Evolutionary conservation across 1,284 basidiomycete genomes (phyloP), one percentile per base, ranked within the genome.

Genomic region (Meira nashicola): DNA sequence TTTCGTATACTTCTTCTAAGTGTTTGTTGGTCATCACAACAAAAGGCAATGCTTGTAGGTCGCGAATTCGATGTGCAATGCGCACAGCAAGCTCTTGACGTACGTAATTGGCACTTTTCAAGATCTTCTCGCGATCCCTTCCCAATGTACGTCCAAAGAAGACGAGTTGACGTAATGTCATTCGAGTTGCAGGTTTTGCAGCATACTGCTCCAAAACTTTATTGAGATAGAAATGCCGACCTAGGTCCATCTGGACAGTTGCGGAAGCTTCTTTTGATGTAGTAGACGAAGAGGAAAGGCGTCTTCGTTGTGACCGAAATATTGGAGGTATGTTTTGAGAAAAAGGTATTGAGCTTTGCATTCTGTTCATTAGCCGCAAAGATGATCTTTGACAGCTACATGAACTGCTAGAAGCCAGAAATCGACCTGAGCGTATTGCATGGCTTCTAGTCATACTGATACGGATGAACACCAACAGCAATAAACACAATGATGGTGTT

Each of bases 21-120:
- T 87, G 86, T 71, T 90, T 88, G 66, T 92, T 89, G 3, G 88
- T 90, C 55, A 92, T 90, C 9, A 92, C 90, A 25, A 90, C 85
- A 74, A 89, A 93, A 0, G 92, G 91, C 41, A 94, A 81, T 1
- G 86, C 81, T 80, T 94, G 91, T 67, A 94, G 82, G 72, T 94
- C 91, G 59, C 89, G 84, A 62, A 94, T 81, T 46, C 92, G 84
- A 78, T 93, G 91, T 2, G 90, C 88, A 74, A 94, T 88, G 49
- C 91, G 85, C 14, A 92, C 86, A 12, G 92, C 89, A 8, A 94
- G 80, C 74, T 94, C 92, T 12, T 88, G 87, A 50, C 90, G 85
- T 38, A 94, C 89, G 79, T 92, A 91, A 78, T 92, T 92, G 64
- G 89, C 90, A 63, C 87, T 89, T 33, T 52, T 75, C 21, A 74